Percentiles rank a stretch among this genome's conserved stretches.
These are phyloP conservation scores for Vigna hirtella DNA, from an alignment of 306 rosid species.

Conservation along the genomic window DNA sequence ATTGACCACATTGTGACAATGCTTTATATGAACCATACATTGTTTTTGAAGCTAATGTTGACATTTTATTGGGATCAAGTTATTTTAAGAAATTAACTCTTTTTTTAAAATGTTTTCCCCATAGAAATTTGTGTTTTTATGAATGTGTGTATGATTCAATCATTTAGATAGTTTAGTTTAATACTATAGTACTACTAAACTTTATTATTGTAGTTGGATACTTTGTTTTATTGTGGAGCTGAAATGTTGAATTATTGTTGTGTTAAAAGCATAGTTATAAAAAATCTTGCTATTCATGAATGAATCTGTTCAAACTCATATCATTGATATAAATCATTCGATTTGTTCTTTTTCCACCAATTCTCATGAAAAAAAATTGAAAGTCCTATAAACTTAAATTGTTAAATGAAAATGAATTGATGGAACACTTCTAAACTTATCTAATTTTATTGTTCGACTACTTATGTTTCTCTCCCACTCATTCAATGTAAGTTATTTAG, in stretches of 20 bases:
- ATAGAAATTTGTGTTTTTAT: neutral
- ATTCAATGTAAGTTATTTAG: neutral
- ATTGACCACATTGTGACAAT: neutral
- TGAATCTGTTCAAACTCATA: neutral
- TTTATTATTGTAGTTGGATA: neutral
- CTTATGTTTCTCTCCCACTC: neutral
- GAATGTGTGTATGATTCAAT: neutral
- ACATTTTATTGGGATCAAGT: neutral
- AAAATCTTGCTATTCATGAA: neutral
- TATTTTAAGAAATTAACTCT: neutral
- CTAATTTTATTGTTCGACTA: neutral
- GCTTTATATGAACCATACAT: neutral
- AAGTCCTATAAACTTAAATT: no score
- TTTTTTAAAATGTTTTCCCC: neutral
- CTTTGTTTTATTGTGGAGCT: neutral
- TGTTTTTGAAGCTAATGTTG: neutral
- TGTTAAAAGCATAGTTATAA: no score
- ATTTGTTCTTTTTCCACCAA: no score
- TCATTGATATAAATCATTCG: no score
- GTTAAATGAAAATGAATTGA: neutral
- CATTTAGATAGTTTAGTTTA: neutral
- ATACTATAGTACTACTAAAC: neutral
- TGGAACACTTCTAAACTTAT: neutral
- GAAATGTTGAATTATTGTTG: no score
- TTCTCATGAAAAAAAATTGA: no score